Conservation (phyloP, 495 filamentous ascomycete species). For the Xylaria longipes region DNA sequence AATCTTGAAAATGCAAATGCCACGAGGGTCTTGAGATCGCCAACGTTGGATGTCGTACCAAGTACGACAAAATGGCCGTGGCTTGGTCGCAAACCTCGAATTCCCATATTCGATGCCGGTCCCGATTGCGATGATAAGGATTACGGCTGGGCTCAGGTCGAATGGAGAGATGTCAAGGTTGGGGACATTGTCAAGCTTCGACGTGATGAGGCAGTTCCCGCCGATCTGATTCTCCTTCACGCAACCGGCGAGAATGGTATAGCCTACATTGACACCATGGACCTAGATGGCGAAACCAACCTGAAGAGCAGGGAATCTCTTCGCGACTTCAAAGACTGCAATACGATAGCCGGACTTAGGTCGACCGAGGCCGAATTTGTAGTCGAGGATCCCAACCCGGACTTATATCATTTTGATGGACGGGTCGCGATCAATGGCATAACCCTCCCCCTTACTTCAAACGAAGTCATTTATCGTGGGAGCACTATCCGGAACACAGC, state of each 20-base stretch:
- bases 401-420: slow-evolving; percentile 88
- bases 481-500: slow-evolving; percentile 82
- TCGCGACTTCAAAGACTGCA: slow-evolving; percentile 59
- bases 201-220: slow-evolving; percentile 80
- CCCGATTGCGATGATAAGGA: slow-evolving; percentile 31
- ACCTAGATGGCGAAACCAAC: slow-evolving; percentile 93
- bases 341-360: slow-evolving; percentile 61
- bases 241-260: slow-evolving; percentile 77
- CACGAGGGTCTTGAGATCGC: slow-evolving; percentile 59
- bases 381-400: slow-evolving; percentile 83
- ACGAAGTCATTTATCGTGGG: slow-evolving; percentile 82
- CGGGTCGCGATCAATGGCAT: slow-evolving; percentile 67
- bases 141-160: slow-evolving; percentile 64
- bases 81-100: slow-evolving; percentile 10
- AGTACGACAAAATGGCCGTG: slow-evolving; percentile 28
- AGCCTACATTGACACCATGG: slow-evolving; percentile 94
- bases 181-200: slow-evolving; percentile 80
- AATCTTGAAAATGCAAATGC: slow-evolving; percentile 81
- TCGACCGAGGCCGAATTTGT: slow-evolving; percentile 62
- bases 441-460: slow-evolving; percentile 76
- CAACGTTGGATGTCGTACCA: background rate
- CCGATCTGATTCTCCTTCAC: slow-evolving; percentile 78
- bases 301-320: slow-evolving; percentile 67
- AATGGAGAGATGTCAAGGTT: slow-evolving; percentile 82
- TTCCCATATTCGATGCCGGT: slow-evolving; percentile 6